phyloP scores from a whole-genome alignment of 148 eudicot species.

The Selenicereus undatus region DNA sequence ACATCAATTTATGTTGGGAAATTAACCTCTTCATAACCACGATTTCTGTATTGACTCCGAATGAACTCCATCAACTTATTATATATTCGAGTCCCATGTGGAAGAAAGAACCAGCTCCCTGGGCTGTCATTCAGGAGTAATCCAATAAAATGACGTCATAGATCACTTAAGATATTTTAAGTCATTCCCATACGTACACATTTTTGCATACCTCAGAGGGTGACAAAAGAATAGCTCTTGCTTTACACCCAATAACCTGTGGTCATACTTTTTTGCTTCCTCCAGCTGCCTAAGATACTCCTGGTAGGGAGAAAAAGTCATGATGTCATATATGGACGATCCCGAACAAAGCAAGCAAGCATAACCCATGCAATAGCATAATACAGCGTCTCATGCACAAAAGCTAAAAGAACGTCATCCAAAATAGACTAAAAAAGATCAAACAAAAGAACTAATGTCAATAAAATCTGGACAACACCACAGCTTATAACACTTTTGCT shows the following conservation, averaged over 20 bases:
- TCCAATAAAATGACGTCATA: not conserved
- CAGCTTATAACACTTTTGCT: too few relatives aligned
- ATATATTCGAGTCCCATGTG: conserved; percentile 84
- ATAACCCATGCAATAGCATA: not conserved
- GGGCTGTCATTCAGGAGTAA: conserved; percentile 53
- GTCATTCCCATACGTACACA: not conserved
- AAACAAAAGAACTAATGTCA: not conserved
- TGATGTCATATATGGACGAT: not conserved
- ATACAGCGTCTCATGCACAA: not conserved
- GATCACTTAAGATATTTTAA: not conserved
- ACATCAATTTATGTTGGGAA: conserved; percentile 9
- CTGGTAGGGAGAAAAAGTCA: conserved; percentile 32
- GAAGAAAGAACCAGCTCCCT: conserved; percentile 96
- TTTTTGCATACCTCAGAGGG: conserved; percentile 67
- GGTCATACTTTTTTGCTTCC: conserved; percentile 98
- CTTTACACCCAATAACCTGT: conserved; percentile 73
- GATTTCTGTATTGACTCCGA: conserved; percentile 63
- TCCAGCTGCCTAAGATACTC: conserved; percentile 71
- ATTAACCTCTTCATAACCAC: conserved; percentile 90
- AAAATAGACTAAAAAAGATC: not conserved
- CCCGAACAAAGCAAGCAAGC: not conserved
- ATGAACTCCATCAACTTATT: conserved; percentile 85
- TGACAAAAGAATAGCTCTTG: conserved; percentile 97
- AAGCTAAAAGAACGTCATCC: not conserved
- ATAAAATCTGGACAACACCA: too few relatives aligned